Base-by-base conservation (phyloP, 768 basidiomycete species). In the Serendipita indica region DNA sequence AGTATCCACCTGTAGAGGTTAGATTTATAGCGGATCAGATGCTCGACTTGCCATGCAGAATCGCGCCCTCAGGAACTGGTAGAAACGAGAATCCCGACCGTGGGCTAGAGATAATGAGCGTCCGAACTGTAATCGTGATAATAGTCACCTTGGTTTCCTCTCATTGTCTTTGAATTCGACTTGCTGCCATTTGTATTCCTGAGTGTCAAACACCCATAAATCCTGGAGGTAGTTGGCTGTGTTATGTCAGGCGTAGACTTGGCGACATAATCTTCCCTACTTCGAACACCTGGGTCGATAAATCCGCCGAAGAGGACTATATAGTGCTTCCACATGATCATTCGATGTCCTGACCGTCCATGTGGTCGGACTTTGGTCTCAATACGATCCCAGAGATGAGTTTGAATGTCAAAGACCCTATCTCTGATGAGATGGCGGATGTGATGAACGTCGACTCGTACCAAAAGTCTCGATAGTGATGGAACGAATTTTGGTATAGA, bases 381-480 rank as follows among this genome's bases (percentile, higher is more conserved):
- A 56, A 92, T 87, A 5, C 88, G 74, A 63, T 93, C 88, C 91
- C 92, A 94, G 0, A 77, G 70, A 61, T 89, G 86, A 0, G 81
- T 83, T 2, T 75, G 65, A 22, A 94, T 79, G 62, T 89, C 86
- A 66, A 93, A 93, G 46, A 63, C 61, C 73, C 49, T 54, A n/a
- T 2, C 7, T 4, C 20, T 10, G 3, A 12, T 25, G n/a, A 27
- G n/a, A 27, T 2, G 10, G 16, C 22, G 4, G 16, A 10, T 54
- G 7, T 10, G 16, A 18, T 12, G 10, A 3, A 16, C 20, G 22
- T n/a, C 16, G 49, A 16, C 30, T 32, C 20, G n/a, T 77, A 77
- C 86, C 92, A 92, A 65, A 93, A 83, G 66, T 92, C 88, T 43
- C 87, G 79, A 65, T 89, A 93, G 64, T 92, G 89, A 62, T 89